Evolutionary conservation across 192 early-diverging fungal genomes (phyloP), one percentile per base, ranked within the genome.

Genomic region (Backusella tuberculispora): DNA sequence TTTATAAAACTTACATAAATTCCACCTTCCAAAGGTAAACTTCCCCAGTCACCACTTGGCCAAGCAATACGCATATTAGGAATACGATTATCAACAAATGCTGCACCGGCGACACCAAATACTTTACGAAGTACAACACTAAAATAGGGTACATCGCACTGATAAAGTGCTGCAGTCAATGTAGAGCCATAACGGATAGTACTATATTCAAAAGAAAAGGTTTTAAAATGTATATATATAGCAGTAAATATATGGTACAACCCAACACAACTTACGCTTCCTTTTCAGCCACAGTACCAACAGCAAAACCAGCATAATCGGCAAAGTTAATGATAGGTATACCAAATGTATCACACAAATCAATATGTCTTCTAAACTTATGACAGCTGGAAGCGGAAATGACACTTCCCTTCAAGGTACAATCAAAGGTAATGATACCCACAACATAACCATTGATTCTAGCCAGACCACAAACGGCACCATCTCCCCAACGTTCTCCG

Each of bases 211-310:
- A n/a, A 29, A 15, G 5, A 7, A 63, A 9, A 42, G 7, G 6
- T 13, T 41, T 5, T 26, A 46, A 29, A 21, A 66, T 48, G 0
- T 24, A 19, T 50, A 50, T 24, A 10, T 41, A 14, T 45, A 46
- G 19, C 9, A n/a, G n/a, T n/a, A n/a, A n/a, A n/a, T n/a, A n/a
- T n/a, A n/a, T n/a, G n/a, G n/a, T n/a, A n/a, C n/a, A n/a, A n/a
- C n/a, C n/a, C n/a, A n/a, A n/a, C n/a, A n/a, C n/a, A n/a, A 12
- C 26, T 63, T 81, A 81, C 80, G 80, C 80, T 75, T 77, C 80
- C 26, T 72, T 70, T 43, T 78, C 80, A 7, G 80, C 80, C 44
- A 78, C 47, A 8, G 80, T 81, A 3, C 80, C 80, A 43, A 81
- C 60, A 3, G 80, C 47, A 42, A 81, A 81, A 9, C 80, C 80